These are phyloP conservation scores for Salvia sclarea DNA, from an alignment of 305 asterid species.

Conservation along the genomic window DNA sequence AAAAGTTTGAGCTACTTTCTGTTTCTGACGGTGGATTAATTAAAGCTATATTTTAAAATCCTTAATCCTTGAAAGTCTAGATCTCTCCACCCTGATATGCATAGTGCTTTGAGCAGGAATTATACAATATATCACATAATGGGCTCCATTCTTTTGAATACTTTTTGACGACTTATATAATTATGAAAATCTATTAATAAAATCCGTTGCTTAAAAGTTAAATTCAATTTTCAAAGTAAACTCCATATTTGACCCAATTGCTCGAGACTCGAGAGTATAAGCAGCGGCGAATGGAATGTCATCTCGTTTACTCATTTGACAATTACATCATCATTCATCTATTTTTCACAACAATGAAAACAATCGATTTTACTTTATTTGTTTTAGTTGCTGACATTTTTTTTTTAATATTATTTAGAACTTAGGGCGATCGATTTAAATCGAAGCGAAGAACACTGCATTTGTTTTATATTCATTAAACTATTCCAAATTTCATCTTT, in stretches of 20 bases:
- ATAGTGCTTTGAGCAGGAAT: not conserved
- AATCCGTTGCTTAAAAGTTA: not conserved
- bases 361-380: conserved; percentile 1
- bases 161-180: not conserved
- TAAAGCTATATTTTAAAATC: not conserved
- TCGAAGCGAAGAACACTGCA: no score
- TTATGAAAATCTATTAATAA: not conserved
- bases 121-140: not conserved
- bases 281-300: not conserved
- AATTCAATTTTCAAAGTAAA: not conserved
- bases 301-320: no score
- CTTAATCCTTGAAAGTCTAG: not conserved
- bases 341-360: not conserved
- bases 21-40: not conserved
- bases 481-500: no score
- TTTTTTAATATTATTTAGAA: not conserved
- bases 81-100: not conserved
- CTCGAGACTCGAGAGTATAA: not conserved
- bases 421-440: no score
- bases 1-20: not conserved
- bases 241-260: not conserved
- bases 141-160: not conserved
- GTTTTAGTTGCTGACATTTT: conserved; percentile 15
- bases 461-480: no score
- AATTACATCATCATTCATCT: no score